These are phyloP conservation scores for Vickermania spadyakhi DNA, from an alignment of 208 protist species.

Conservation along the genomic window DNA sequence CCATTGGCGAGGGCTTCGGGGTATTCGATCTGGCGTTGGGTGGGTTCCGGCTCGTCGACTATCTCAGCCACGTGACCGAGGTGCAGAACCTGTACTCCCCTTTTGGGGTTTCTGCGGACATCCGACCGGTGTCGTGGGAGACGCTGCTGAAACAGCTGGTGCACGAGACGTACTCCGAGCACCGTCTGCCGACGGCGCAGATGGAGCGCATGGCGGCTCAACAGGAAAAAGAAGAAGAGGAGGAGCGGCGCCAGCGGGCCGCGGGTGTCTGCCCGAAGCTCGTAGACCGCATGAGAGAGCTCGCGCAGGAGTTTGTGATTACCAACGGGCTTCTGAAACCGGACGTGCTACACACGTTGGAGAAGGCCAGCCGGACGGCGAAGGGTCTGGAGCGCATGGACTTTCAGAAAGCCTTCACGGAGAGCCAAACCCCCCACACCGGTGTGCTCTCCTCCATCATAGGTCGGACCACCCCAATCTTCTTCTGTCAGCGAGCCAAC, in stretches of 20 bases:
- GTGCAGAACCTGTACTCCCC: constrained; percentile 37
- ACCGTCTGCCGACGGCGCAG: constrained; percentile 37
- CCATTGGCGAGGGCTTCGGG: constrained; percentile 64
- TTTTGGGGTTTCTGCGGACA: constrained; percentile 11
- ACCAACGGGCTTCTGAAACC: constrained; percentile 43
- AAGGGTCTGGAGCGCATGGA: background rate
- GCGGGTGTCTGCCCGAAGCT: constrained; percentile 39
- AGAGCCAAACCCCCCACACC: background rate
- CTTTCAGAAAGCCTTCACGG: background rate
- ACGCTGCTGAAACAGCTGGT: constrained; percentile 54
- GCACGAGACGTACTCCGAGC: constrained; percentile 49
- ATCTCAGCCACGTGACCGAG: constrained; percentile 44
- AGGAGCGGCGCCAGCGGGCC: constrained; percentile 16
- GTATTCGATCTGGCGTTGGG: constrained; percentile 74
- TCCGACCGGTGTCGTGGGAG: constrained; percentile 26
- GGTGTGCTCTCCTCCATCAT: background rate
- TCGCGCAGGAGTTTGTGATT: constrained; percentile 66
- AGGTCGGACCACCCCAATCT: constrained; percentile 26
- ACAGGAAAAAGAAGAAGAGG: constrained; percentile 13
- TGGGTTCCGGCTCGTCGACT: constrained; percentile 76
- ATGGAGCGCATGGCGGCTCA: constrained; percentile 9
- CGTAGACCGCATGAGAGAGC: constrained; percentile 38
- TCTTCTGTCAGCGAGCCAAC: constrained; percentile 48
- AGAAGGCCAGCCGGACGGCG: background rate
- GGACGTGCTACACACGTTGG: constrained; percentile 33